Evolutionary conservation across 441 rosid genomes (phyloP).

Genomic region (Erysimum cheiri): DNA sequence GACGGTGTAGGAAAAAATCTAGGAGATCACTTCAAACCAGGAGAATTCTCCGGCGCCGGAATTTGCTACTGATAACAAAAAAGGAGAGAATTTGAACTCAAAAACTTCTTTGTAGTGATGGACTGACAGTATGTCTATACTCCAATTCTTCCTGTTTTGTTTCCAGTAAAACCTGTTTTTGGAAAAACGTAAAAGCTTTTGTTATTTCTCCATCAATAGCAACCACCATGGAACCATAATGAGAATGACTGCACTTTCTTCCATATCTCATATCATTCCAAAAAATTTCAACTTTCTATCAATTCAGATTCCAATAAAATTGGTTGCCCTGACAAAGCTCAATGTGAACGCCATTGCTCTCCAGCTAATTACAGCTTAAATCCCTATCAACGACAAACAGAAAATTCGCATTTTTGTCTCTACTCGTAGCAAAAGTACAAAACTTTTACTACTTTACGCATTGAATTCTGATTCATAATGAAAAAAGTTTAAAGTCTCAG

Average conservation of each 20-base stretch:
- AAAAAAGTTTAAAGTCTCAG: constrained; percentile 7
- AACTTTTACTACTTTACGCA: constrained; percentile 17
- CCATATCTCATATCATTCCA: constrained; percentile 45
- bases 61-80: constrained; percentile 5
- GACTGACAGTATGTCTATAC: background rate
- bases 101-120: constrained; percentile 6
- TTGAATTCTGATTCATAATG: constrained; percentile 15
- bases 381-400: constrained; percentile 27
- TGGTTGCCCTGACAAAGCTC: constrained; percentile 35
- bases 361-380: constrained; percentile 56
- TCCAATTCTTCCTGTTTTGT: background rate
- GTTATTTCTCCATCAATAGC: constrained; percentile 32
- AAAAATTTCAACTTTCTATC: constrained; percentile 36
- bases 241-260: constrained; percentile 51
- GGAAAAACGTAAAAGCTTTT: constrained; percentile 41
- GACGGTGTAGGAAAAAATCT: constrained; percentile 25
- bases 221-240: constrained; percentile 38
- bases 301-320: constrained; percentile 39
- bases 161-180: background rate
- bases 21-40: background rate
- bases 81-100: constrained; percentile 29
- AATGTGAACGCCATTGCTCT: constrained; percentile 40
- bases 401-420: constrained; percentile 2
- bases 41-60: constrained; percentile 5
- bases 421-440: constrained; percentile 17